Conservation (phyloP, 2,329 filamentous ascomycete genomes). For the Talaromyces islandicus region DNA sequence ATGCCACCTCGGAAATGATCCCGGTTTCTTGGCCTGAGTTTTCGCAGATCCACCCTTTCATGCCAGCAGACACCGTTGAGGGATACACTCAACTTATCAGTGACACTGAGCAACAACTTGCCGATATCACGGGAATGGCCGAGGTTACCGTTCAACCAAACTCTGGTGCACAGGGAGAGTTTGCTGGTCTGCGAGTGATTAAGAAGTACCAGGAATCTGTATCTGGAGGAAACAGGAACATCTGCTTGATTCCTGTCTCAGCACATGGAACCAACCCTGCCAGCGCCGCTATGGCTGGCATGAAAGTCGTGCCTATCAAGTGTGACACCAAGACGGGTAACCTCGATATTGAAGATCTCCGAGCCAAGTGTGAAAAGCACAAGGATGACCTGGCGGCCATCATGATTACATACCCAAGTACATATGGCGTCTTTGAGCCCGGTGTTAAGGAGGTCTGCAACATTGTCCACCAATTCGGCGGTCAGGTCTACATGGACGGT, state of each 20-base stretch:
- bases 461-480: conserved; percentile 78
- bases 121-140: conserved; percentile 82
- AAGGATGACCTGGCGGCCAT: conserved; percentile 80
- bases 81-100: conserved; percentile 67
- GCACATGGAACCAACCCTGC: conserved; percentile 95
- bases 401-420: conserved; percentile 96
- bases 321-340: conserved; percentile 84
- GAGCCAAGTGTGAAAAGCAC: conserved; percentile 84
- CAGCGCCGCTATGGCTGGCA: conserved; percentile 90
- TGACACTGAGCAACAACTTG: conserved; percentile 68
- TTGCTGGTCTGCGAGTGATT: conserved; percentile 82
- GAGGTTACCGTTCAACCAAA: conserved; percentile 89
- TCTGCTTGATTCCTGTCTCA: conserved; percentile 90
- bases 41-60: conserved; percentile 75
- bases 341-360: conserved; percentile 77
- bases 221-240: conserved; percentile 63
- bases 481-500: conserved; percentile 97
- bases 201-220: conserved; percentile 72
- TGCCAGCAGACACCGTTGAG: conserved; percentile 55
- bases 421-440: conserved; percentile 91
- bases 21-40: conserved; percentile 73
- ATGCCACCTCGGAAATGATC: conserved; percentile 88
- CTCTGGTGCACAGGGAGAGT: conserved; percentile 93
- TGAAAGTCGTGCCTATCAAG: conserved; percentile 89
- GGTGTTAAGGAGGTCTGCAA: conserved; percentile 78